A percentile compares a stretch with the other conserved stretches of the same genome.
Conservation (phyloP, 768 basidiomycete species). For the Phylloporus scabripes region DNA sequence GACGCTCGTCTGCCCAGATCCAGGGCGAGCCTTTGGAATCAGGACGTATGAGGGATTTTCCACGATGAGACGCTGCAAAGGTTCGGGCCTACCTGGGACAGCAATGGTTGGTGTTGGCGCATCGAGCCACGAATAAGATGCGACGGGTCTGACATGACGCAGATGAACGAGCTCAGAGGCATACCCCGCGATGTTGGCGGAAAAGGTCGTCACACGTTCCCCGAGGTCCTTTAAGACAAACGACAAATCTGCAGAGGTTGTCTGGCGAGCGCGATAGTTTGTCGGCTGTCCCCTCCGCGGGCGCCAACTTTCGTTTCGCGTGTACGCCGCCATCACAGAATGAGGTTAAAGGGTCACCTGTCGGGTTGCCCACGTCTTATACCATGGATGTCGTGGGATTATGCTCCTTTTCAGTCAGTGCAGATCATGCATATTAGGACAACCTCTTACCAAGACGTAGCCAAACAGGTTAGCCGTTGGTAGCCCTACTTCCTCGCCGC, state of each 20-base stretch:
- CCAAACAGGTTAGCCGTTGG: no score
- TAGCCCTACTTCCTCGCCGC: not conserved
- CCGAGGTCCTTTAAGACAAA: slow-evolving; percentile 23
- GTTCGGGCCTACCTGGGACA: slow-evolving; percentile 40
- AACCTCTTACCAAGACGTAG: not conserved
- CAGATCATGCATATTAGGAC: not conserved
- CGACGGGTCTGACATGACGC: slow-evolving; percentile 37
- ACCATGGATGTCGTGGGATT: not conserved
- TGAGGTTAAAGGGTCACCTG: not conserved
- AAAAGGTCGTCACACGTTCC: slow-evolving; percentile 15
- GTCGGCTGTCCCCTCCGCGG: slow-evolving; percentile 13
- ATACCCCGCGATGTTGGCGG: slow-evolving; percentile 2
- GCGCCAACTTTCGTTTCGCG: slow-evolving; percentile 4
- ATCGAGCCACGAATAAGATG: slow-evolving; percentile 53
- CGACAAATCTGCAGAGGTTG: not conserved
- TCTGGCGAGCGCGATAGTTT: not conserved
- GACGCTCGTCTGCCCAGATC: slow-evolving; percentile 46
- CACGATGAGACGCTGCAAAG: not conserved
- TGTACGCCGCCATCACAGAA: slow-evolving; percentile 15
- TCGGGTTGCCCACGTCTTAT: not conserved
- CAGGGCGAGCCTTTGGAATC: slow-evolving; percentile 50
- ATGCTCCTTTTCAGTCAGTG: not conserved
- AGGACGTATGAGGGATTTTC: not conserved
- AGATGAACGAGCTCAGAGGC: slow-evolving; percentile 28
- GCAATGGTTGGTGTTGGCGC: slow-evolving; percentile 42